phyloP scores from a whole-genome alignment of 495 filamentous ascomycete species.

The Aspergillus diversus region DNA sequence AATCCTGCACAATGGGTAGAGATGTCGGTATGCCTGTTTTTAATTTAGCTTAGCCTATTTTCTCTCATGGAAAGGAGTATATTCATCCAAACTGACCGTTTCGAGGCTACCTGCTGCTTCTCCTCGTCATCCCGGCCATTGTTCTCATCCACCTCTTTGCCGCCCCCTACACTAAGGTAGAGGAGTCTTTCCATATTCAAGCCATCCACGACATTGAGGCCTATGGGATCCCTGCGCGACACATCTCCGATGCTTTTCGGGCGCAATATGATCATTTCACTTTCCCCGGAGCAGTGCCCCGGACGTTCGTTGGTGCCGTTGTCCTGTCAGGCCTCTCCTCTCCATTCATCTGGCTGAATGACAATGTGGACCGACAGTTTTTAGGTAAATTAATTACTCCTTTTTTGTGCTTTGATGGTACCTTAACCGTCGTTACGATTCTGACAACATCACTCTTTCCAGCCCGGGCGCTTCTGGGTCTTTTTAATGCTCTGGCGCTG shows the following conservation, averaged over 20 bases:
- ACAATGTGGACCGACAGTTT: conserved; percentile 53
- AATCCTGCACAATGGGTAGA: conserved; percentile 22
- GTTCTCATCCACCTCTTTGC: conserved; percentile 75
- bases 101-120: conserved; percentile 41
- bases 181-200: conserved; percentile 98
- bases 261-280: conserved; percentile 84
- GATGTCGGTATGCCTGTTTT: conserved; percentile 24
- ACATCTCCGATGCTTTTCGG: conserved; percentile 49
- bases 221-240: conserved; percentile 69
- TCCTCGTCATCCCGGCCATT: conserved; percentile 61
- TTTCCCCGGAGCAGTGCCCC: conserved; percentile 89
- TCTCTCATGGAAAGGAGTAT: neutral
- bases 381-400: conserved; percentile 42
- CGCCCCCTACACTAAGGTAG: conserved; percentile 96
- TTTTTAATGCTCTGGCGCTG: conserved; percentile 74
- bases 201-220: conserved; percentile 87
- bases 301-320: conserved; percentile 84
- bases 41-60: neutral
- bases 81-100: conserved; percentile 3
- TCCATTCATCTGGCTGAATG: conserved; percentile 56
- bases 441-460: conserved; percentile 12
- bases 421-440: neutral
- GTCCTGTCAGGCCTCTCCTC: conserved; percentile 69
- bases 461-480: conserved; percentile 78
- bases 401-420: neutral